Base-by-base conservation (phyloP, 2,329 filamentous ascomycete species). In the Elsinoe ampelina region DNA sequence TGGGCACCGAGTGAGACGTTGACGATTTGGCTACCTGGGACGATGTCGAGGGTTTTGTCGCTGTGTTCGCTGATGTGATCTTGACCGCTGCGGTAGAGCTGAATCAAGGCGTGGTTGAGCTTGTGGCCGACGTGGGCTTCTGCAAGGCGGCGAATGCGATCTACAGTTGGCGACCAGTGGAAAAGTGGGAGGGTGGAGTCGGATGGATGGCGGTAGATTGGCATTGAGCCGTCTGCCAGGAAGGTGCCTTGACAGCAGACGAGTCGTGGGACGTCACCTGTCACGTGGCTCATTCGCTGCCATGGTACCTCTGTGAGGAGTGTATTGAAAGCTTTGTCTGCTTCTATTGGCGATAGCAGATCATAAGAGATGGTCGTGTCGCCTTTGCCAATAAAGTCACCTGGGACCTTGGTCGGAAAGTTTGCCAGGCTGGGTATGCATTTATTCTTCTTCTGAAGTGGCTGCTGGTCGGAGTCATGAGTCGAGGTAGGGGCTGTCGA, bases 1-100 rank as follows among this genome's bases (percentile, higher is more conserved):
- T 95, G 85, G 0, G 92, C 91, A 1, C 93, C 93, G n/a, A 97
- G 79, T 62, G 89, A 95, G 51, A 95, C 83, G 66, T 97, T 98
- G 62, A 91, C 89, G 62, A 98, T 95, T 59, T 79, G 91, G 20
- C 87, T 93, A 3, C 79, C 83, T 22, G 80, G 82, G 11, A 83
- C 84, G 57, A 98, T 93, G 68, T 98, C 93, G 20, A 98, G 76
- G 0, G 92, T 95, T 73, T 98, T 98, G 69, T 98, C 93, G 38
- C 89, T 95, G 67, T 98, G 93, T 68, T 98, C 93, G 0, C 89
- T 93, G 60, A 98, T 98, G 68, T 89, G 89, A 71, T 98, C 93
- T 48, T 82, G 83, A 2, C 92, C 89, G 63, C 80, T 80, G n/a
- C 93, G 87, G 67, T 98, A 98, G 58, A 90, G 81, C 67, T 98